Percentiles rank a stretch among this genome's conserved stretches.
phyloP scores from a whole-genome alignment of 2,329 filamentous ascomycete genomes.

The Botrytis cinerea region DNA sequence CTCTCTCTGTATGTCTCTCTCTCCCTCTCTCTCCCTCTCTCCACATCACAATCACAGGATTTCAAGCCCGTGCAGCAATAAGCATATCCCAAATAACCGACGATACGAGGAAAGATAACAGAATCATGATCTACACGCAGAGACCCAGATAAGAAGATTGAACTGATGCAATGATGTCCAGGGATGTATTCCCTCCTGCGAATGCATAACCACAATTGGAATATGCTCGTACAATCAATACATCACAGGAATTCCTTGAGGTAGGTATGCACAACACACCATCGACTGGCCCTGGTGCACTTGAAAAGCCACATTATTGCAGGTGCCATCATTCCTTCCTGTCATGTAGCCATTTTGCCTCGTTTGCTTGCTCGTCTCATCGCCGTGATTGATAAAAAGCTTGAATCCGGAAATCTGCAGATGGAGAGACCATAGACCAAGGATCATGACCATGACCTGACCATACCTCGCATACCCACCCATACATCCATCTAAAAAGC shows the following conservation, averaged over 20 bases:
- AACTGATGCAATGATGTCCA: no score
- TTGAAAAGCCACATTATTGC: not conserved
- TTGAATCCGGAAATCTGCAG: not conserved
- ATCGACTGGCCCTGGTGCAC: not conserved
- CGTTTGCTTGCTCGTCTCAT: not conserved
- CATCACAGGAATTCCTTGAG: not conserved
- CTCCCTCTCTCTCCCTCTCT: no score
- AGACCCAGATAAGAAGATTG: not conserved
- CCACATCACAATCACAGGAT: not conserved
- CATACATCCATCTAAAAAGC: not conserved
- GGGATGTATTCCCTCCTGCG: no score
- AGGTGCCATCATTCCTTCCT: not conserved
- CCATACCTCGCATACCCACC: no score
- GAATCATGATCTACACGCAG: not conserved
- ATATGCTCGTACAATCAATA: not conserved
- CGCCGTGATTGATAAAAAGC: not conserved
- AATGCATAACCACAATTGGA: not conserved
- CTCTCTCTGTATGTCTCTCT: no score
- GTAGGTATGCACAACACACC: not conserved
- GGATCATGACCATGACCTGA: not conserved
- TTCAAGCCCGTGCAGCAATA: not conserved
- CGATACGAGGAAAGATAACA: not conserved
- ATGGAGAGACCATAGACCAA: not conserved
- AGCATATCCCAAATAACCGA: not conserved
- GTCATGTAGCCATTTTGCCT: not conserved